phyloP scores from a whole-genome alignment of 2,329 filamentous ascomycete species.

The Fusarium chuoi region DNA sequence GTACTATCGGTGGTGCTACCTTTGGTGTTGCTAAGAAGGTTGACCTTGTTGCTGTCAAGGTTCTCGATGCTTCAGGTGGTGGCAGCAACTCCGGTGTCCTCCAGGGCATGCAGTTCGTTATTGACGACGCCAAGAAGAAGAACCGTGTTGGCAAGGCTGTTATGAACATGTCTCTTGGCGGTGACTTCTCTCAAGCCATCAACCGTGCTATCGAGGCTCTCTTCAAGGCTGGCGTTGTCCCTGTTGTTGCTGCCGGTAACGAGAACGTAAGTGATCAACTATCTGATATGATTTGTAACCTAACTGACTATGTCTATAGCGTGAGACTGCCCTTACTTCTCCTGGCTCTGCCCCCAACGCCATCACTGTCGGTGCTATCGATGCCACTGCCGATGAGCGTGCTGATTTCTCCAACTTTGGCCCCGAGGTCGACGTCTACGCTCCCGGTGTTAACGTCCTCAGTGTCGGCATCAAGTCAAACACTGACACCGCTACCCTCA shows the following conservation, averaged over 20 bases:
- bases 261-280: slow-evolving; percentile 53
- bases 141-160: slow-evolving; percentile 63
- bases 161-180: slow-evolving; percentile 73
- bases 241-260: slow-evolving; percentile 71
- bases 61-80: slow-evolving; percentile 59
- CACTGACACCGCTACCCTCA: slow-evolving; percentile 57
- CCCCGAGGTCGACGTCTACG: slow-evolving; percentile 62
- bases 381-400: slow-evolving; percentile 59
- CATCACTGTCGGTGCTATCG: slow-evolving; percentile 69
- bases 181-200: slow-evolving; percentile 58
- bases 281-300: not conserved
- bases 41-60: slow-evolving; percentile 68
- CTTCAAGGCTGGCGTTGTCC: slow-evolving; percentile 62
- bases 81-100: slow-evolving; percentile 59
- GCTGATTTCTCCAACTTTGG: slow-evolving; percentile 71
- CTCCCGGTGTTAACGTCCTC: slow-evolving; percentile 64
- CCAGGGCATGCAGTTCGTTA: slow-evolving; percentile 67
- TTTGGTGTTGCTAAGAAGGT: slow-evolving; percentile 66
- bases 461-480: slow-evolving; percentile 63
- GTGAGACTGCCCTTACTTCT: slow-evolving; percentile 61
- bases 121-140: slow-evolving; percentile 56
- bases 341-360: slow-evolving; percentile 66
- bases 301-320: slow-evolving; percentile 39
- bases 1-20: slow-evolving; percentile 68
- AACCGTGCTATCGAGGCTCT: slow-evolving; percentile 66